Evolutionary conservation across 108 stramenopile genomes (phyloP).

Genomic region (Nannochloropsis oceanica): DNA sequence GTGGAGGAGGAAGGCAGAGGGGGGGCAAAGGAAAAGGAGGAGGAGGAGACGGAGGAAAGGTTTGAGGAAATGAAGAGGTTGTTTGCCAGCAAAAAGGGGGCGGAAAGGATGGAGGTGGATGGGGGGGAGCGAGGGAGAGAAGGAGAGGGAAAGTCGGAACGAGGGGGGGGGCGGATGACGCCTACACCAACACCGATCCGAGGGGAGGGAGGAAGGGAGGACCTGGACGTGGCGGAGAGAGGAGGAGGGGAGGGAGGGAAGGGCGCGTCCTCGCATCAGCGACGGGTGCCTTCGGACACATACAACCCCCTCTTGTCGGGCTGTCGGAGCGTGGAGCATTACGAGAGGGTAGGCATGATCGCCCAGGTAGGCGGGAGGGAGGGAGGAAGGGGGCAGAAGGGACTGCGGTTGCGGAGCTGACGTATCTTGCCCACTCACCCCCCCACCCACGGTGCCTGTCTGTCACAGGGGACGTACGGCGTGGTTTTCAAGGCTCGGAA

Average conservation of each 20-base stretch:
- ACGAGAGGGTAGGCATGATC: slow-evolving; percentile 28
- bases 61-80: background rate
- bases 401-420: too few species aligned
- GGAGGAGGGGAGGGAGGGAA: background rate
- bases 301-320: slow-evolving; percentile 26
- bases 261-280: background rate
- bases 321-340: slow-evolving; percentile 33
- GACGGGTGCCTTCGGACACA: background rate
- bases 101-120: background rate
- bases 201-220: background rate
- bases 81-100: background rate
- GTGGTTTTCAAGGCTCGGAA: slow-evolving; percentile 30
- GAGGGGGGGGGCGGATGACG: background rate
- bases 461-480: slow-evolving; percentile 30
- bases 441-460: too few species aligned
- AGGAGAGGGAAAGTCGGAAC: background rate
- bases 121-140: background rate
- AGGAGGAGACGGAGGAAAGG: background rate
- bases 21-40: background rate
- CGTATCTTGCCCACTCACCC: too few species aligned
- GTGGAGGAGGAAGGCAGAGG: background rate
- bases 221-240: background rate
- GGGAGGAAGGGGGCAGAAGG: background rate
- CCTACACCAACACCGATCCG: background rate
- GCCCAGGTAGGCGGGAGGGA: background rate